Evolutionary conservation across 2,329 filamentous ascomycete species (phyloP).

Genomic region (Claviceps maximensis): DNA sequence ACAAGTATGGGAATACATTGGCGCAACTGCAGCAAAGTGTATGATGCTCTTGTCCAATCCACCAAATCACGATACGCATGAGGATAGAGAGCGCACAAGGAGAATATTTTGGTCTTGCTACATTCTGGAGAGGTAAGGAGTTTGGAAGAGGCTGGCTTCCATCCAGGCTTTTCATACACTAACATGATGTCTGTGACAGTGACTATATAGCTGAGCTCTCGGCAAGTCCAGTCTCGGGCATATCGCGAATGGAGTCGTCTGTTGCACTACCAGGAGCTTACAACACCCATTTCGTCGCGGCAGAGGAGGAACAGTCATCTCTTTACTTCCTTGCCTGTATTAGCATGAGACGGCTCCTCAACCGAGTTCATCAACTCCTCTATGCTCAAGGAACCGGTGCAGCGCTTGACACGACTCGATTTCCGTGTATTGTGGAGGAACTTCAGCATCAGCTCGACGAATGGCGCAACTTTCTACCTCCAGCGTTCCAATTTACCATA

Average conservation of each 20-base stretch:
- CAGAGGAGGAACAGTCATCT: slow-evolving; percentile 32
- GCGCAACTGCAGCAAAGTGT: slow-evolving; percentile 34
- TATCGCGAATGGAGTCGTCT: slow-evolving; percentile 37
- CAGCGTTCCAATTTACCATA: slow-evolving; percentile 27
- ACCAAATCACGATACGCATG: slow-evolving; percentile 17
- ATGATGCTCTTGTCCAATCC: slow-evolving; percentile 34
- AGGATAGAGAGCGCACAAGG: slow-evolving; percentile 33
- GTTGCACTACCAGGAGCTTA: slow-evolving; percentile 34
- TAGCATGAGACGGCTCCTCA: slow-evolving; percentile 34
- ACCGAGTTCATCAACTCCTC: slow-evolving; percentile 34
- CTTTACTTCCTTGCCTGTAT: slow-evolving; percentile 42
- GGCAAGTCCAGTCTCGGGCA: slow-evolving; percentile 34
- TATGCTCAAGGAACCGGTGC: slow-evolving; percentile 33
- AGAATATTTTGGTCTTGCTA: slow-evolving; percentile 43
- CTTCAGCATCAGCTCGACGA: slow-evolving; percentile 35
- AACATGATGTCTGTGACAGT: slow-evolving; percentile 19
- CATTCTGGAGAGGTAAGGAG: slow-evolving; percentile 33
- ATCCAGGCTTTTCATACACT: not conserved
- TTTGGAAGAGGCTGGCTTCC: not conserved
- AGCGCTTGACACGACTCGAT: slow-evolving; percentile 28
- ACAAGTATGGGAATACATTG: slow-evolving; percentile 39
- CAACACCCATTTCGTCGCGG: slow-evolving; percentile 26
- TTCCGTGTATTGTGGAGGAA: slow-evolving; percentile 34
- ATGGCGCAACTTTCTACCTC: slow-evolving; percentile 30
- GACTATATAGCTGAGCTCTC: slow-evolving; percentile 40